Evolutionary conservation across 495 filamentous ascomycete genomes (phyloP).

Genomic region (Pyrenula aspistea): DNA sequence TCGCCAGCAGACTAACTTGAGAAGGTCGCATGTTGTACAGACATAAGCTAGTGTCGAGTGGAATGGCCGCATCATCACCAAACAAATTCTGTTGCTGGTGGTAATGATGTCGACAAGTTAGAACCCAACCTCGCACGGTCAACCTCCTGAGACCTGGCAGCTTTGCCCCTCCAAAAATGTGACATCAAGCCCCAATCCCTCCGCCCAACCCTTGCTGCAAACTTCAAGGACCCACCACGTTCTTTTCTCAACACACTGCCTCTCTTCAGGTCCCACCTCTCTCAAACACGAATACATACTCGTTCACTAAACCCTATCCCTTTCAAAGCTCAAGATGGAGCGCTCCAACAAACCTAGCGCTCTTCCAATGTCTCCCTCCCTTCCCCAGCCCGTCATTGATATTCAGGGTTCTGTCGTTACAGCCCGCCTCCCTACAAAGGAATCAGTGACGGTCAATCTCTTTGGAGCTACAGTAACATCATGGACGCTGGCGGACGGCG

Average conservation of each 20-base stretch:
- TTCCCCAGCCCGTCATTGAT: slow-evolving; percentile 56
- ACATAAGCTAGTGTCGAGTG: too few species aligned
- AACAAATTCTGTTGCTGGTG: too few species aligned
- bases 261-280: background rate
- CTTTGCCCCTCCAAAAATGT: background rate
- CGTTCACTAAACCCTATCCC: background rate
- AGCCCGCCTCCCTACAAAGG: slow-evolving; percentile 70
- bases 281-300: background rate
- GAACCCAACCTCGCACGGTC: too few species aligned
- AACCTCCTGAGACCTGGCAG: too few species aligned
- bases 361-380: slow-evolving; percentile 53
- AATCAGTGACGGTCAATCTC: slow-evolving; percentile 73
- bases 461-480: slow-evolving; percentile 86
- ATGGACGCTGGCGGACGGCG: slow-evolving; percentile 72
- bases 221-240: background rate
- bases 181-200: background rate
- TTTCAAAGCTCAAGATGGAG: slow-evolving; percentile 42
- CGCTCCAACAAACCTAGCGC: slow-evolving; percentile 71
- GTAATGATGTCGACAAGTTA: too few species aligned
- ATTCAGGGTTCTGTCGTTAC: slow-evolving; percentile 57
- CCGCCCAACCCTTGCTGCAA: background rate
- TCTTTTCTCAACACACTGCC: background rate
- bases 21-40: too few species aligned
- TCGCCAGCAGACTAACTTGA: too few species aligned
- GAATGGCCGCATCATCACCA: too few species aligned